Conservation (phyloP, 805 yeast species). For the Kodamaea neixiangensis region DNA sequence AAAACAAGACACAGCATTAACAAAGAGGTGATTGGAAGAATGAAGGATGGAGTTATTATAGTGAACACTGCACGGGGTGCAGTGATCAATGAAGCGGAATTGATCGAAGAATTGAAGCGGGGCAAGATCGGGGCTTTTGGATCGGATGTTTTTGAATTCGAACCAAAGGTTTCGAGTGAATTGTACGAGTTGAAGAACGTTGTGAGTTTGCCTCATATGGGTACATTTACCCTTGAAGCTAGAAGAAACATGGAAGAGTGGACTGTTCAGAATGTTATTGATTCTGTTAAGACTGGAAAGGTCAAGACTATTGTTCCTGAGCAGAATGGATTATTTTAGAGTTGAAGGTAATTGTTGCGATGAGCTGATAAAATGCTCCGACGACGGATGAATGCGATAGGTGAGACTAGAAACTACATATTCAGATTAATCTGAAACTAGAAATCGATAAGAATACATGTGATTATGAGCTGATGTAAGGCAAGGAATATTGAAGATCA, state of each 20-base stretch:
- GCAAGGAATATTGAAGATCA: too few relatives aligned
- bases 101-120: conserved; percentile 54
- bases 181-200: conserved; percentile 64
- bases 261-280: conserved; percentile 66
- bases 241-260: conserved; percentile 77
- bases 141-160: conserved; percentile 73
- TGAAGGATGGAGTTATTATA: conserved; percentile 77
- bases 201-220: conserved; percentile 86
- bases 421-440: too few relatives aligned
- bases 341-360: not conserved
- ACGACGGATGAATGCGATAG: too few relatives aligned
- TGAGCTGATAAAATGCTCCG: too few relatives aligned
- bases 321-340: conserved; percentile 33
- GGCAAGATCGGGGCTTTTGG: conserved; percentile 73
- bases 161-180: conserved; percentile 70
- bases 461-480: too few relatives aligned
- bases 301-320: conserved; percentile 85
- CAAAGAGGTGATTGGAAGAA: conserved; percentile 56
- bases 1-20: conserved; percentile 71
- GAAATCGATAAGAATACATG: too few relatives aligned
- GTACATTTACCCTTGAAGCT: conserved; percentile 77
- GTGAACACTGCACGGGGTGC: conserved; percentile 92
- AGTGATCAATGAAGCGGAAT: conserved; percentile 65
- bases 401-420: too few relatives aligned
- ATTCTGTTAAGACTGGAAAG: conserved; percentile 63